Evolutionary conservation across 2,329 filamentous ascomycete species (phyloP).

Genomic region (Cladosporium colombiae): DNA sequence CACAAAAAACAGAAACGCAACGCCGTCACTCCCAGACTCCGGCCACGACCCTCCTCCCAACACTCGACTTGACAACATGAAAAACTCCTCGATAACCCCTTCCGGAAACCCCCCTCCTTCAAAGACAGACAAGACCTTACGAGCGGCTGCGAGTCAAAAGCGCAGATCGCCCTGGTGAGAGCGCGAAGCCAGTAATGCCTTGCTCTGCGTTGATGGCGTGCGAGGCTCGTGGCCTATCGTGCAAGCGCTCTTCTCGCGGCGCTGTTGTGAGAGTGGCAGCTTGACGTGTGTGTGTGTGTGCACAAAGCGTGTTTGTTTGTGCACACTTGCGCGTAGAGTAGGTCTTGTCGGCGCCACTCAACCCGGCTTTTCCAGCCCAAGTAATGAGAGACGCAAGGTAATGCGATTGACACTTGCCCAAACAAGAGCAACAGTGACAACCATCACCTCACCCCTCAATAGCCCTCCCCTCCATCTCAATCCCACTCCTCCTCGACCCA

Average conservation of each 20-base stretch:
- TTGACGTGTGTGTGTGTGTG: neutral
- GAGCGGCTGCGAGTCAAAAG: neutral
- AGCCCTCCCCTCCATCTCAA: constrained; percentile 16
- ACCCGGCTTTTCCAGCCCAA: neutral
- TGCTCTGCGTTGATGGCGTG: neutral
- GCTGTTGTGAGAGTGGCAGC: neutral
- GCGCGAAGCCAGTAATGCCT: neutral
- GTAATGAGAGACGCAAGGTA: neutral
- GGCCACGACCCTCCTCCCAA: neutral
- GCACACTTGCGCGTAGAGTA: neutral
- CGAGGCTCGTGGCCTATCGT: no score
- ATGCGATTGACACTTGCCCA: neutral
- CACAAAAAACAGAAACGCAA: neutral
- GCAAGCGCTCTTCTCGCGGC: neutral
- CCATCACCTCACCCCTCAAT: constrained; percentile 13
- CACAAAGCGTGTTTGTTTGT: neutral
- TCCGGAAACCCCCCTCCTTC: neutral
- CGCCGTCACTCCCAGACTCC: neutral
- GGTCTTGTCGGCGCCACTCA: neutral
- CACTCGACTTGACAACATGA: no score
- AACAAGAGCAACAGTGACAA: neutral
- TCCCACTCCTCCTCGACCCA: constrained; percentile 28
- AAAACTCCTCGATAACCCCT: neutral
- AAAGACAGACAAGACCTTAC: neutral
- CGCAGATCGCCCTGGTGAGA: neutral